These are phyloP conservation scores for Sugiyamaella smithiae DNA, from an alignment of 805 yeast species.

Conservation along the genomic window DNA sequence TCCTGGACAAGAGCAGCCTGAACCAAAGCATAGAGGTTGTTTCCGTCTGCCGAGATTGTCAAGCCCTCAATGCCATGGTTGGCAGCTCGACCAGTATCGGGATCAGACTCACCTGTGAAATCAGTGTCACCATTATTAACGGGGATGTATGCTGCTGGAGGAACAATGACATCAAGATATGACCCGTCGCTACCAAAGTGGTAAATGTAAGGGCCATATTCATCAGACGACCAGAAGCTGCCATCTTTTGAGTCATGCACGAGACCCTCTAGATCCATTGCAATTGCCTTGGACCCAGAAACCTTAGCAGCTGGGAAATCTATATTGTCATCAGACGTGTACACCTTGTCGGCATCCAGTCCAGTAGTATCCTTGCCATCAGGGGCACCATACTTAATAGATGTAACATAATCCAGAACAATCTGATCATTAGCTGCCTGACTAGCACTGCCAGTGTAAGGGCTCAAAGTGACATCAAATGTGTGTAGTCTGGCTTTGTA, in stretches of 20 bases:
- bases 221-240: constrained; percentile 21
- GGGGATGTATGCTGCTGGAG: constrained; percentile 21
- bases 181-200: constrained; percentile 14
- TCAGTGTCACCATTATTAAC: constrained; percentile 13
- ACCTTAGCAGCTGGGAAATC: constrained; percentile 17
- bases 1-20: constrained; percentile 21
- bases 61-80: constrained; percentile 22
- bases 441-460: constrained; percentile 11
- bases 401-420: constrained; percentile 7
- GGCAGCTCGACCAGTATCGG: constrained; percentile 19
- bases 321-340: constrained; percentile 8
- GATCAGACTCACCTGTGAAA: constrained; percentile 16
- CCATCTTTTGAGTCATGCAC: constrained; percentile 15
- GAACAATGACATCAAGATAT: constrained; percentile 14
- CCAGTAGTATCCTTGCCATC: constrained; percentile 17
- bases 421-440: constrained; percentile 11
- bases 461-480: constrained; percentile 13
- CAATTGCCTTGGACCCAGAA: constrained; percentile 1
- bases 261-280: constrained; percentile 19
- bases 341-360: constrained; percentile 16
- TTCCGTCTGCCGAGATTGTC: constrained; percentile 17
- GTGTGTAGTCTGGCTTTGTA: constrained; percentile 16
- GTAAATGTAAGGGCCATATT: constrained; percentile 21
- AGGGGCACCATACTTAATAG: constrained; percentile 14
- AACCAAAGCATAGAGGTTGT: constrained; percentile 14